A percentile compares a stretch with the other conserved stretches of the same genome.
Conservation (phyloP, 164 flowering plant genomes). For the Umbilicus rupestris region DNA sequence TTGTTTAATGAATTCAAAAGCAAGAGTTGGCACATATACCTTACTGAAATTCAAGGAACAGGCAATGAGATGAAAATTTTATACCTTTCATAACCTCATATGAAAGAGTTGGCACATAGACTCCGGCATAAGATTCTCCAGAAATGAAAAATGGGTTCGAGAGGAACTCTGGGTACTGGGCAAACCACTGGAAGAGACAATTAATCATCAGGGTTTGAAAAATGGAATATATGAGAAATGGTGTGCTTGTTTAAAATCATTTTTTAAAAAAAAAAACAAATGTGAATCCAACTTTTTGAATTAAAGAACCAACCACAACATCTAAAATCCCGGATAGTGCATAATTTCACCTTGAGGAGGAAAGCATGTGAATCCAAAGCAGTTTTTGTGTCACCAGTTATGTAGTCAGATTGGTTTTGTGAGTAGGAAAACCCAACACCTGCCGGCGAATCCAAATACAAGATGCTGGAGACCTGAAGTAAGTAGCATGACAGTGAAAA, state of each 20-base stretch:
- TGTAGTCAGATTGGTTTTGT: slow-evolving; percentile 35
- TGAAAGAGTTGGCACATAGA: slow-evolving; percentile 92
- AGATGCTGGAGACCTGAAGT: slow-evolving; percentile 70
- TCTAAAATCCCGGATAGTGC: neutral
- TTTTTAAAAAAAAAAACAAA: neutral
- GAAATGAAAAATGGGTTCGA: slow-evolving; percentile 63
- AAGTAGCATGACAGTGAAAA: neutral
- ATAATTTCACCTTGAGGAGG: slow-evolving; percentile 63
- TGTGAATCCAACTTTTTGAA: neutral
- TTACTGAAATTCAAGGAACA: slow-evolving; percentile 3
- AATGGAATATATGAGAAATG: neutral
- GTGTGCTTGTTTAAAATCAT: neutral
- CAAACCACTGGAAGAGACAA: slow-evolving; percentile 54
- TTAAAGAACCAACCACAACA: neutral
- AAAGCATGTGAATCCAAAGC: slow-evolving; percentile 69
- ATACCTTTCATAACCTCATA: slow-evolving; percentile 65
- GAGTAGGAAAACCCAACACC: slow-evolving; percentile 96
- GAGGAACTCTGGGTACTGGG: slow-evolving; percentile 59
- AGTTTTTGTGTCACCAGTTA: slow-evolving; percentile 69
- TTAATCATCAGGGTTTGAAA: neutral
- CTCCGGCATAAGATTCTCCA: slow-evolving; percentile 96
- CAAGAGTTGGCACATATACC: neutral
- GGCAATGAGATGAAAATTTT: neutral
- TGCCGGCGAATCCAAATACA: slow-evolving; percentile 92
- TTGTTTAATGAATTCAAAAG: neutral